Evolutionary conservation across 257 asterid species (phyloP), one percentile per base, ranked within the genome.

Genomic region (Solanum medicagineum): DNA sequence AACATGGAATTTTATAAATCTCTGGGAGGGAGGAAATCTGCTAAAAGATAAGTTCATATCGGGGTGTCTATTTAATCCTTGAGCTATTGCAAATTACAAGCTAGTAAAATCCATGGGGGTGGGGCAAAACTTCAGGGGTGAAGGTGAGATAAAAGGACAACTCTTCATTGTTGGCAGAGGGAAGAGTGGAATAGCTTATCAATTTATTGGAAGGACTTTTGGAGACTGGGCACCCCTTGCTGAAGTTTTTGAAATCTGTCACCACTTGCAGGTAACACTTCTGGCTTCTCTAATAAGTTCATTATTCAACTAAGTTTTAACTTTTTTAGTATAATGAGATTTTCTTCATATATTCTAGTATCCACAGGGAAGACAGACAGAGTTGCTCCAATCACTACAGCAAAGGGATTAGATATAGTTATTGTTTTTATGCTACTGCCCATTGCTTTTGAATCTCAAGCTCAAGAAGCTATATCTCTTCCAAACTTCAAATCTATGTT

Each of bases 181-280:
- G 63, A 94, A 92, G 84, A 89, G 91, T 86, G 97, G 97, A 55
- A 87, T 93, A 16, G 97, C 93, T 74, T 93, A 92, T 87, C 97
- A 95, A 93, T 95, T 93, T 87, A 89, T 93, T 4, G 98, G 93
- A 90, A 95, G 98, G 85, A 95, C 93, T 85, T 92, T 95, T 44
- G 97, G 97, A 24, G 97, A 95, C 88, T 95, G 97, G 97, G 95
- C 97, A 36, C 98, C 98, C 70, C 84, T 89, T 40, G 83, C 96
- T 83, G 98, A 95, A 90, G 89, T 95, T 75, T 62, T 94, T 69
- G 97, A 93, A 77, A 89, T 95, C 81, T 95, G 98, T 86, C 87
- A 75, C 77, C 93, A 89, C n/a, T 77, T 95, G 79, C 96, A 95
- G 98, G 97, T 95, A 90, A 1, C 66, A 81, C 54, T 59, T 79